Percentiles rank a stretch among this genome's conserved stretches.
Evolutionary conservation across 805 yeast genomes (phyloP).

Genomic region (Pichia cabralensis): DNA sequence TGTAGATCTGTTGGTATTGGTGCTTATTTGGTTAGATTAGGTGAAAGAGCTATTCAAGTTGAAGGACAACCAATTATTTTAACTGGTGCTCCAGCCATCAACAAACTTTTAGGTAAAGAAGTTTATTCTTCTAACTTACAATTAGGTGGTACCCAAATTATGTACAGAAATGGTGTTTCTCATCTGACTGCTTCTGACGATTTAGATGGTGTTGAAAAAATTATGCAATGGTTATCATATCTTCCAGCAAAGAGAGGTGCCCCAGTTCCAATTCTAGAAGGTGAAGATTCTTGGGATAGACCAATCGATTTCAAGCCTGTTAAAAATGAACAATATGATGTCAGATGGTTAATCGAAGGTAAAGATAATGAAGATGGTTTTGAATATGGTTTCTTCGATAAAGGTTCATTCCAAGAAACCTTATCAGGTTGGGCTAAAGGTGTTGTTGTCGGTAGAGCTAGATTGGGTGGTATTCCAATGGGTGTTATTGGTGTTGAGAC

Average conservation of each 20-base stretch:
- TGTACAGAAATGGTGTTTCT: slow-evolving; percentile 97
- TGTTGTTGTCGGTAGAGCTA: slow-evolving; percentile 97
- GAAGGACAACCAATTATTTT: slow-evolving; percentile 98
- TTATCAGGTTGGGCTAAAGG: slow-evolving; percentile 98
- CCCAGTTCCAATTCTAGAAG: slow-evolving; percentile 84
- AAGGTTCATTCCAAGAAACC: slow-evolving; percentile 89
- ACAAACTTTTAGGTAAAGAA: slow-evolving; percentile 92
- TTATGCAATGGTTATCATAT: slow-evolving; percentile 91
- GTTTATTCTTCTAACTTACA: slow-evolving; percentile 95
- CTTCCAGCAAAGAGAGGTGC: slow-evolving; percentile 83
- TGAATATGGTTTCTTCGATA: slow-evolving; percentile 86
- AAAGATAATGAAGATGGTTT: slow-evolving; percentile 60
- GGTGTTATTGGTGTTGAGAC: slow-evolving; percentile 98
- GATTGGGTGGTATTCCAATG: slow-evolving; percentile 96
- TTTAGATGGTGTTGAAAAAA: slow-evolving; percentile 90
- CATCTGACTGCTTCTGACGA: slow-evolving; percentile 96
- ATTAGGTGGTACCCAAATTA: slow-evolving; percentile 98
- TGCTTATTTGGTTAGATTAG: slow-evolving; percentile 94
- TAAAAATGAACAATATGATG: slow-evolving; percentile 70
- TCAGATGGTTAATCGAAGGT: slow-evolving; percentile 91
- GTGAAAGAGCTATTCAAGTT: slow-evolving; percentile 97
- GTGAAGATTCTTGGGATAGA: slow-evolving; percentile 89
- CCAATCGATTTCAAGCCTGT: slow-evolving; percentile 74
- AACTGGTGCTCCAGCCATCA: slow-evolving; percentile 99
- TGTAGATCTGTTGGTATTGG: slow-evolving; percentile 99